phyloP scores from a whole-genome alignment of 2,329 filamentous ascomycete species.

The Trichoderma sp. region DNA sequence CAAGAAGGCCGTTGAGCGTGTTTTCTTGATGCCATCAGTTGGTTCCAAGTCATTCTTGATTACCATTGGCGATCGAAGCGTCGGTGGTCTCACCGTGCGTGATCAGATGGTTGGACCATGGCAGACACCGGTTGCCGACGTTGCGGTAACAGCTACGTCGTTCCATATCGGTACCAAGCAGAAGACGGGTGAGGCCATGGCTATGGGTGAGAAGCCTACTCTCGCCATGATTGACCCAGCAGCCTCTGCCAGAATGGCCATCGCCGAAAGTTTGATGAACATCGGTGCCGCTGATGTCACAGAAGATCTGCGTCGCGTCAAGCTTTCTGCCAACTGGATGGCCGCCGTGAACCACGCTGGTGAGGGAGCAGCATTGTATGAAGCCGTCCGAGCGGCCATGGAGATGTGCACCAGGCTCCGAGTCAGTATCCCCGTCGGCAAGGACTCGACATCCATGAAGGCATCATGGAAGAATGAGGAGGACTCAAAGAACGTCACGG shows the following conservation, averaged over 20 bases:
- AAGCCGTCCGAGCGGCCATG: constrained; percentile 90
- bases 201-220: constrained; percentile 90
- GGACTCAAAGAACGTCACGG: constrained; percentile 80
- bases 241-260: constrained; percentile 93
- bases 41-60: constrained; percentile 98
- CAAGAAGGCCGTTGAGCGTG: constrained; percentile 71
- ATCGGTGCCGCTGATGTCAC: constrained; percentile 74
- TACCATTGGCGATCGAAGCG: constrained; percentile 90
- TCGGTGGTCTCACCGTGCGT: constrained; percentile 82
- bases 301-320: constrained; percentile 74
- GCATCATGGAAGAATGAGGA: constrained; percentile 83
- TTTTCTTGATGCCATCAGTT: constrained; percentile 83
- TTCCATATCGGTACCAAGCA: constrained; percentile 66
- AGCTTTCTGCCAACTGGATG: constrained; percentile 98
- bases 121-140: constrained; percentile 93
- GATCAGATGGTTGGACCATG: constrained; percentile 97
- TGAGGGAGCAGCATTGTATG: constrained; percentile 88
- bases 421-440: constrained; percentile 92
- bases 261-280: constrained; percentile 92
- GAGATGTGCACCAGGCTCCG: constrained; percentile 88
- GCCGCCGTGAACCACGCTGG: constrained; percentile 91
- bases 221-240: constrained; percentile 86
- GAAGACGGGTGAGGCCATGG: constrained; percentile 91
- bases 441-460: constrained; percentile 99
- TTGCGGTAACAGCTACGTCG: constrained; percentile 86